Conservation (phyloP, 2,329 filamentous ascomycete genomes). For the Colletotrichum tropicicola region DNA sequence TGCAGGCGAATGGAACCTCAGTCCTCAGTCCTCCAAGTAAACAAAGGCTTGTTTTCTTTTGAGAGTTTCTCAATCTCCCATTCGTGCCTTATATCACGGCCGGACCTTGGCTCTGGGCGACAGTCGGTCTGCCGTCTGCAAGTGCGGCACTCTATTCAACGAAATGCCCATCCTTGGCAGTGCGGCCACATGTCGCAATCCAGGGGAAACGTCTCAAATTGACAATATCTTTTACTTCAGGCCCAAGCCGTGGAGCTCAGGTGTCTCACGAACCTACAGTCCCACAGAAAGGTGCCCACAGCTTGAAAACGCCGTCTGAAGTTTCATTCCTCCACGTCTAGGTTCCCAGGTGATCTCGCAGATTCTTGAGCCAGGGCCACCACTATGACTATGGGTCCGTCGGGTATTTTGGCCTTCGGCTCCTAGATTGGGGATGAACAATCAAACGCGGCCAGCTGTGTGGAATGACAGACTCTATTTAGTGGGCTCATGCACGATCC, state of each 20-base stretch:
- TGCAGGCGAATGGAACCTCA: background rate
- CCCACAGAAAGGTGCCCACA: background rate
- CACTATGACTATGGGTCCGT: background rate
- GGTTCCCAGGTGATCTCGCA: background rate
- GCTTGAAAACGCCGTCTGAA: background rate
- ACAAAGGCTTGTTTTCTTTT: background rate
- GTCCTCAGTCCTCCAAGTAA: background rate
- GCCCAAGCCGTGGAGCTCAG: background rate
- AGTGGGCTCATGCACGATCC: conserved; percentile 15
- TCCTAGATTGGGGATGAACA: background rate
- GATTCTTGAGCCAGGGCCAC: no score
- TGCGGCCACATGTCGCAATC: background rate
- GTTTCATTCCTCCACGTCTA: background rate
- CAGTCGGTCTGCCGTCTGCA: background rate
- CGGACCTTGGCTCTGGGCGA: no score
- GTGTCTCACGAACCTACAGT: background rate
- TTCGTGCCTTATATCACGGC: no score
- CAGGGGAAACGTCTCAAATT: conserved; percentile 21
- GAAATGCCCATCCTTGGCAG: conserved; percentile 13
- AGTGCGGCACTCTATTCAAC: conserved; percentile 4
- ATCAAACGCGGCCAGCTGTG: background rate
- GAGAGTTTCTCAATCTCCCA: background rate
- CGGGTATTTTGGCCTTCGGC: background rate
- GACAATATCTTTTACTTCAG: background rate
- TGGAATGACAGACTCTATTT: conserved; percentile 11